These are phyloP conservation scores for Beauveria australis DNA, from an alignment of 2,329 filamentous ascomycete species.

Conservation along the genomic window DNA sequence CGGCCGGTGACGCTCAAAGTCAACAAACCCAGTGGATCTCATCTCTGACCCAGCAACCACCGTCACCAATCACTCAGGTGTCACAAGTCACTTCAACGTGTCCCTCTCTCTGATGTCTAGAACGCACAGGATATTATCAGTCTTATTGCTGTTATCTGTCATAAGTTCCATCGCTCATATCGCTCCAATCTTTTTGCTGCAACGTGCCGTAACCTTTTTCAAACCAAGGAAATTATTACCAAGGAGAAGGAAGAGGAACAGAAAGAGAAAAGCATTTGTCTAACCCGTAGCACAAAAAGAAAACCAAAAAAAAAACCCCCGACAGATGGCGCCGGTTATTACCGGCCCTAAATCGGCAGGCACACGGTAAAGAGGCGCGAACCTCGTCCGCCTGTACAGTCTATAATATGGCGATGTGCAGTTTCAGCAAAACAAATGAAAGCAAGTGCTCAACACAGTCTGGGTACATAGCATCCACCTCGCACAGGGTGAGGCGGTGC, in stretches of 20 bases:
- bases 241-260: constrained; percentile 1
- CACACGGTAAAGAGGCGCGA: constrained; percentile 21
- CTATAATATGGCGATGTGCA: constrained; percentile 20
- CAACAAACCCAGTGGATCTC: constrained; percentile 1
- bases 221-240: neutral
- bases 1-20: neutral
- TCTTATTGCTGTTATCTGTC: constrained; percentile 8
- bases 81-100: neutral
- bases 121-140: constrained; percentile 1
- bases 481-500: neutral
- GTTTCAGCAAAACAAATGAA: constrained; percentile 11
- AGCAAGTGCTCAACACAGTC: constrained; percentile 4
- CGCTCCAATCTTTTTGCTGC: constrained; percentile 8
- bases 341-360: constrained; percentile 22
- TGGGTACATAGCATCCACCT: neutral
- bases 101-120: neutral
- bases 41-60: neutral
- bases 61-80: neutral
- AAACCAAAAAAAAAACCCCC: constrained; percentile 2
- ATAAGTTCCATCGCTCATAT: constrained; percentile 1
- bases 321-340: constrained; percentile 18
- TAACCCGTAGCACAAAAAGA: constrained; percentile 3
- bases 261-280: constrained; percentile 12
- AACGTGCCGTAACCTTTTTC: constrained; percentile 1
- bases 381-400: constrained; percentile 29